These are phyloP conservation scores for Annulohypoxylon bovei DNA, from an alignment of 495 filamentous ascomycete genomes.

Conservation along the genomic window DNA sequence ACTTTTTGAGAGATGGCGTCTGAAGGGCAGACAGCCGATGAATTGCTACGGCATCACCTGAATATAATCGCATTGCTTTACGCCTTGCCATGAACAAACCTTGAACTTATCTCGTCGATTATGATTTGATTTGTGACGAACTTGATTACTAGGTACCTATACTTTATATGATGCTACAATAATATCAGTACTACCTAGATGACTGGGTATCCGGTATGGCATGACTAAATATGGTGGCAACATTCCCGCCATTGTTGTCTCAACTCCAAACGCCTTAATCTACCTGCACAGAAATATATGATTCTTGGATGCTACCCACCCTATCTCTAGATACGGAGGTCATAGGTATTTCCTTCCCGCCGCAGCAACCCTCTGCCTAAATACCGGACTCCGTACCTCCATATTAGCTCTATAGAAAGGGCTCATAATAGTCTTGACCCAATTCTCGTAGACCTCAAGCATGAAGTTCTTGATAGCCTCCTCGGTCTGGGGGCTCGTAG, in stretches of 20 bases:
- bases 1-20: conserved; percentile 34
- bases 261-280: conserved; percentile 24
- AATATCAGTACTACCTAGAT: no score
- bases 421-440: conserved; percentile 97
- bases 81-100: conserved; percentile 13
- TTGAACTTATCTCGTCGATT: not conserved
- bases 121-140: not conserved
- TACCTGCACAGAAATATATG: not conserved
- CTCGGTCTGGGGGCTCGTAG: conserved; percentile 85
- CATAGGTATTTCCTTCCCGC: conserved; percentile 94
- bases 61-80: conserved; percentile 34
- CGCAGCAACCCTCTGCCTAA: conserved; percentile 78
- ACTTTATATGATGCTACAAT: no score
- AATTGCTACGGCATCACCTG: conserved; percentile 28
- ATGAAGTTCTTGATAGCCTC: conserved; percentile 96
- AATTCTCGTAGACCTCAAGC: conserved; percentile 90
- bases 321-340: no score
- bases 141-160: not conserved
- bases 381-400: conserved; percentile 85
- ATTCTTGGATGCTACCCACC: not conserved
- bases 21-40: conserved; percentile 18
- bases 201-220: no score
- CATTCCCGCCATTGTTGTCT: not conserved
- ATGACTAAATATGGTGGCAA: not conserved
- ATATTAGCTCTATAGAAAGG: conserved; percentile 89